Evolutionary conservation across 2,329 filamentous ascomycete species (phyloP).

Genomic region (Albifimbria verrucaria): DNA sequence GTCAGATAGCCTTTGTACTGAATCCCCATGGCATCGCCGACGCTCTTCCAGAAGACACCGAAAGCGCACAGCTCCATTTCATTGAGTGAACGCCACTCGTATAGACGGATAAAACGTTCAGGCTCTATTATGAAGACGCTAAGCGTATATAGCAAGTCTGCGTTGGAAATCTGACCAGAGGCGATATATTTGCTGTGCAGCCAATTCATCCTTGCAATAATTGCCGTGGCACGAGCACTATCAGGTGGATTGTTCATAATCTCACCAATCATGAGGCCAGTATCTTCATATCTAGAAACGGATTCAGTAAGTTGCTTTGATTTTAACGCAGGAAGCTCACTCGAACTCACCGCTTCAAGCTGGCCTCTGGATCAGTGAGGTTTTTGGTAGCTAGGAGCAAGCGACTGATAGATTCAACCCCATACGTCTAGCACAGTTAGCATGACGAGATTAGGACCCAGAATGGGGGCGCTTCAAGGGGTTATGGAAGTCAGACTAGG

Average conservation of each 20-base stretch:
- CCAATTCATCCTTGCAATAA: constrained; percentile 37
- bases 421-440: too few species aligned
- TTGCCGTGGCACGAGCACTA: constrained; percentile 5
- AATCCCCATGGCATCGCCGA: constrained; percentile 70
- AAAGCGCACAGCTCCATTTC: constrained; percentile 67
- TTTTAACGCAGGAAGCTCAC: too few species aligned
- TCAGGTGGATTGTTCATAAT: not conserved
- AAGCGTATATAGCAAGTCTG: constrained; percentile 37
- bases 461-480: too few species aligned
- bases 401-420: not conserved
- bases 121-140: constrained; percentile 65
- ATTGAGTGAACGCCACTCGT: constrained; percentile 68
- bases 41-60: constrained; percentile 66
- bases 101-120: constrained; percentile 56
- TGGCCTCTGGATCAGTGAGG: not conserved
- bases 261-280: not conserved
- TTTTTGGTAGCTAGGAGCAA: not conserved
- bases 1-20: constrained; percentile 38
- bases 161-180: constrained; percentile 31
- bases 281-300: not conserved
- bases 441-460: too few species aligned
- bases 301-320: too few species aligned
- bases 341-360: not conserved
- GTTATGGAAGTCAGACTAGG: too few species aligned
- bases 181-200: constrained; percentile 34